These are phyloP conservation scores for Gamsiella multidivaricata DNA, from an alignment of 192 early-diverging fungal genomes.

Conservation along the genomic window DNA sequence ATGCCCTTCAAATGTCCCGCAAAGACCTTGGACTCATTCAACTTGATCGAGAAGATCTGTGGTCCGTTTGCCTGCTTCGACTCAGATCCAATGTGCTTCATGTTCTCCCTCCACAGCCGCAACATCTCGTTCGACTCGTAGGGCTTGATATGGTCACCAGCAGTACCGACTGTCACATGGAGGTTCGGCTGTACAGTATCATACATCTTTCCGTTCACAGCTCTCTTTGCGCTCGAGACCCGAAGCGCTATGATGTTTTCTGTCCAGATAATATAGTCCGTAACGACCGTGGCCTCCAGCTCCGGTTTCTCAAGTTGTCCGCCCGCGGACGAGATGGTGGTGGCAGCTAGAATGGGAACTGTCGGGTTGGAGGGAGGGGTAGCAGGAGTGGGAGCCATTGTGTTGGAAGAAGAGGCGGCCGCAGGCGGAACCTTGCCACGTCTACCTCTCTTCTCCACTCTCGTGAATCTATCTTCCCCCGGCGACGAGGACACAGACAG, in stretches of 20 bases:
- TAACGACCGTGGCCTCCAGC: constrained; percentile 38
- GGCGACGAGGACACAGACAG: background rate
- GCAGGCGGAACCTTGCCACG: background rate
- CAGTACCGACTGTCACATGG: constrained; percentile 60
- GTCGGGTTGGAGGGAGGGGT: too few relatives aligned
- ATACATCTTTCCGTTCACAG: constrained; percentile 6
- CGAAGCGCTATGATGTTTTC: constrained; percentile 44
- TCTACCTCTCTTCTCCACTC: background rate
- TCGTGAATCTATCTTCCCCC: background rate
- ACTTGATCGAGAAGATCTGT: constrained; percentile 27
- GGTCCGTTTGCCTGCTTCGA: background rate
- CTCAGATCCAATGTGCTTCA: background rate
- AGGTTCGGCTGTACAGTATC: constrained; percentile 17
- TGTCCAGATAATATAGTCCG: constrained; percentile 67
- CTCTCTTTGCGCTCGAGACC: constrained; percentile 27
- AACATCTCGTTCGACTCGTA: constrained; percentile 54
- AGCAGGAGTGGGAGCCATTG: too few relatives aligned
- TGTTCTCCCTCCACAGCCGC: constrained; percentile 6
- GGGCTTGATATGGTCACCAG: constrained; percentile 47
- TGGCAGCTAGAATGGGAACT: too few relatives aligned
- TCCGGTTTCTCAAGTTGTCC: background rate
- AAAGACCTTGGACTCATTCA: constrained; percentile 17
- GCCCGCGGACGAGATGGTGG: too few relatives aligned
- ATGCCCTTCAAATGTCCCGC: constrained; percentile 21
- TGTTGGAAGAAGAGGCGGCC: background rate